phyloP scores from a whole-genome alignment of 2,329 filamentous ascomycete species.

The Verticillium nonalfalfae region DNA sequence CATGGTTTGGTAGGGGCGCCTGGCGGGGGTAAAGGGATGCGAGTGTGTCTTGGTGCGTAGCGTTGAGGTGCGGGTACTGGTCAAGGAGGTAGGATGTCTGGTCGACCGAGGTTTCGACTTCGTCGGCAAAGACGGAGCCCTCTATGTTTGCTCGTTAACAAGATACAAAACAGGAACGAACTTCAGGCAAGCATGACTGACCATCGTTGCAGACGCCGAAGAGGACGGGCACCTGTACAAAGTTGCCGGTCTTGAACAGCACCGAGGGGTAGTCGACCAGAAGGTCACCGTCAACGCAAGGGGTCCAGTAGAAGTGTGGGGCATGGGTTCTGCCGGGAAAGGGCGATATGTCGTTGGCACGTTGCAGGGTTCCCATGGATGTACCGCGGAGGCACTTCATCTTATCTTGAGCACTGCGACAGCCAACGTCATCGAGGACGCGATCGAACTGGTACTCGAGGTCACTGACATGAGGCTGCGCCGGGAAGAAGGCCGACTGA shows the following conservation, averaged over 20 bases:
- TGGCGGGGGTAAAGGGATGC: conserved; percentile 33
- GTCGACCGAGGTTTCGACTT: conserved; percentile 26
- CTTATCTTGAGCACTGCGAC: conserved; percentile 18
- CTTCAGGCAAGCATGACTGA: conserved; percentile 17
- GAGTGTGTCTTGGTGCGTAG: conserved; percentile 19
- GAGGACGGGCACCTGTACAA: conserved; percentile 36
- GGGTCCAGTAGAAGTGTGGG: conserved; percentile 44
- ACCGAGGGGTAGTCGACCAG: conserved; percentile 33
- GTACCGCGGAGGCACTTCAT: conserved; percentile 35
- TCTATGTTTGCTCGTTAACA: conserved; percentile 17
- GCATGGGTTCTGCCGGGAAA: conserved; percentile 28
- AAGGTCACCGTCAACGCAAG: conserved; percentile 41
- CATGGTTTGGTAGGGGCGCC: conserved; percentile 27
- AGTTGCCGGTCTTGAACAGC: conserved; percentile 30
- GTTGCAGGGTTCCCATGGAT: conserved; percentile 28
- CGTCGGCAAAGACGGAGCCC: conserved; percentile 36
- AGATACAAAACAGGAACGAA: conserved; percentile 8
- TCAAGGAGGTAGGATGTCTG: conserved; percentile 33
- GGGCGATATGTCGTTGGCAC: conserved; percentile 28
- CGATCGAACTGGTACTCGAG: conserved; percentile 42
- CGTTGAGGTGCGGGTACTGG: conserved; percentile 39
- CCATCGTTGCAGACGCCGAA: conserved; percentile 34
- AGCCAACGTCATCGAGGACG: conserved; percentile 26
- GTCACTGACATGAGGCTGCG: conserved; percentile 34
- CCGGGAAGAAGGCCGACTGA: conserved; percentile 44